Evolutionary conservation across 257 asterid genomes (phyloP).

Genomic region (Solanum medicagineum): DNA sequence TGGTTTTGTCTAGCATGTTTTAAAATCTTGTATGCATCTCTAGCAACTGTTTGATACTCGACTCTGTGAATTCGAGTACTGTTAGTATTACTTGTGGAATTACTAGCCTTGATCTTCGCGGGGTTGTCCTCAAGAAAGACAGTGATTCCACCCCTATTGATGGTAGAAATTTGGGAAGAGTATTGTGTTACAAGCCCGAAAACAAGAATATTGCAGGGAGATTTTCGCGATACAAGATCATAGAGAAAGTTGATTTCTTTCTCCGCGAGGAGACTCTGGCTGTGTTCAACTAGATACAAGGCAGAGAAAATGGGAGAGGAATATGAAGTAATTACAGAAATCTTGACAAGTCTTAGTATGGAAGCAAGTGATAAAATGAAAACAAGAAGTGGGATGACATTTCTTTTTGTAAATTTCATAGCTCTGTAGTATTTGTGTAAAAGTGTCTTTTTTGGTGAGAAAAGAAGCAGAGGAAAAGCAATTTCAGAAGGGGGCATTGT

Average conservation of each 20-base stretch:
- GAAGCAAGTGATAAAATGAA: constrained; percentile 44
- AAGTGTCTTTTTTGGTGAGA: constrained; percentile 11
- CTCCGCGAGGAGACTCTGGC: constrained; percentile 8
- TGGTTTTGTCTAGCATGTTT: constrained; percentile 42
- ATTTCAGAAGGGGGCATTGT: constrained; percentile 53
- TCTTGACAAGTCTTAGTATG: constrained; percentile 44
- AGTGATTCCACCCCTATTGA: constrained; percentile 50
- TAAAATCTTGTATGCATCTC: constrained; percentile 55
- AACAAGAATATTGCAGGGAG: constrained; percentile 64
- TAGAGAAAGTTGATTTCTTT: constrained; percentile 46
- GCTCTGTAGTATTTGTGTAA: not conserved
- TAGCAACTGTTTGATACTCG: constrained; percentile 47
- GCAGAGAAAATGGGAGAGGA: constrained; percentile 7
- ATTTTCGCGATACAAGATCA: constrained; percentile 30
- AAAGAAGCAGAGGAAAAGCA: constrained; percentile 22
- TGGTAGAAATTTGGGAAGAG: constrained; percentile 19
- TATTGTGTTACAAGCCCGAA: constrained; percentile 48
- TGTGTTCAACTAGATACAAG: constrained; percentile 5
- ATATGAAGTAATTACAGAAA: constrained; percentile 31
- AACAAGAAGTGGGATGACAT: constrained; percentile 43
- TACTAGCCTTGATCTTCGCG: constrained; percentile 7
- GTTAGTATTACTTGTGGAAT: constrained; percentile 13
- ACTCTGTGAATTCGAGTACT: constrained; percentile 25
- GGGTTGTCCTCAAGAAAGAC: constrained; percentile 43
- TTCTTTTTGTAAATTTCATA: constrained; percentile 42